phyloP scores from a whole-genome alignment of 2,329 filamentous ascomycete genomes.

The Neonectria punicea region DNA sequence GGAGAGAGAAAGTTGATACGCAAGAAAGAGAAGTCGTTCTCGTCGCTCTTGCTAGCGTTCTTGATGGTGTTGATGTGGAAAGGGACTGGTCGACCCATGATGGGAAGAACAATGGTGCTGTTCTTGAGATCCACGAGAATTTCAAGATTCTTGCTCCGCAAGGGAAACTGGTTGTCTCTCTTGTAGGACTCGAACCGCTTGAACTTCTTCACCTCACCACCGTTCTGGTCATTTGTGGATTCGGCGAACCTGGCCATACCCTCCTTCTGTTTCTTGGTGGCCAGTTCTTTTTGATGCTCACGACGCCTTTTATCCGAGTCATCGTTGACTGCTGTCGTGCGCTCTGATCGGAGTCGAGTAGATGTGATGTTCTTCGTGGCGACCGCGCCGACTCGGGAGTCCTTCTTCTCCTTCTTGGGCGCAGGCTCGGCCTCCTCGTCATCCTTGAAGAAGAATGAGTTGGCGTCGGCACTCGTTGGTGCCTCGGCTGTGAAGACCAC shows the following conservation, averaged over 20 bases:
- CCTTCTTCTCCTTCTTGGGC: conserved; percentile 91
- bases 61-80: conserved; percentile 99
- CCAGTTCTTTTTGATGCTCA: conserved; percentile 91
- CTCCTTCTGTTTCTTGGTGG: conserved; percentile 88
- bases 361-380: conserved; percentile 96
- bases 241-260: conserved; percentile 88
- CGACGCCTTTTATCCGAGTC: conserved; percentile 88
- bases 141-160: conserved; percentile 83
- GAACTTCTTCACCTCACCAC: conserved; percentile 96
- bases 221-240: conserved; percentile 84
- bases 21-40: conserved; percentile 92
- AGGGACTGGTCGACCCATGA: conserved; percentile 96
- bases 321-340: conserved; percentile 87
- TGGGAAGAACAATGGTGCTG: conserved; percentile 88
- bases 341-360: conserved; percentile 90
- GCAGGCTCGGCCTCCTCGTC: conserved; percentile 87
- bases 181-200: conserved; percentile 99
- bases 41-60: conserved; percentile 97
- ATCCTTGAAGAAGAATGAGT: conserved; percentile 99
- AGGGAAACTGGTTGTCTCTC: conserved; percentile 91
- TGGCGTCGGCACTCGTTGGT: conserved; percentile 89
- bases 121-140: conserved; percentile 94
- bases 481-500: conserved; percentile 95
- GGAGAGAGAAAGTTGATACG: conserved; percentile 98
- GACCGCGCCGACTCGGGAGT: conserved; percentile 83